Evolutionary conservation across 345 rosid species (phyloP).

Genomic region (Pistacia integerrima): DNA sequence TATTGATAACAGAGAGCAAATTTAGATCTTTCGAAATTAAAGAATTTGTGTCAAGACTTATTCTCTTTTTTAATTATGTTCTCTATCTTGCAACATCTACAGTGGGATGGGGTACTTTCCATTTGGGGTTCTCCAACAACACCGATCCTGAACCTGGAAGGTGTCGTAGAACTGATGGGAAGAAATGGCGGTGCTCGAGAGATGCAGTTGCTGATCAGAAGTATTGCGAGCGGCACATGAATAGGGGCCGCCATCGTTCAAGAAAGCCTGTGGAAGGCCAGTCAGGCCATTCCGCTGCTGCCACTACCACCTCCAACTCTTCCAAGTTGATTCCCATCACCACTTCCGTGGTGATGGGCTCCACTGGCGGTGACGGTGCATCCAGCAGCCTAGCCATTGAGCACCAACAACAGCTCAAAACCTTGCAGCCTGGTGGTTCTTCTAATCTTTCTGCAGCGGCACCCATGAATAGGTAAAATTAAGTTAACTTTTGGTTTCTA

Average conservation of each 20-base stretch:
- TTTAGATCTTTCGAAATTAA: not conserved
- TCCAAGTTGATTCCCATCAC: constrained; percentile 30
- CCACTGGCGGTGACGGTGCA: constrained; percentile 36
- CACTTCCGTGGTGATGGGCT: constrained; percentile 34
- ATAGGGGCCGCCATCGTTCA: constrained; percentile 99
- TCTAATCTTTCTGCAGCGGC: constrained; percentile 26
- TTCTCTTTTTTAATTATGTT: not conserved
- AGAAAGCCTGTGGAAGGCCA: constrained; percentile 99
- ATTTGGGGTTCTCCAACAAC: constrained; percentile 77
- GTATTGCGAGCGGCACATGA: constrained; percentile 96
- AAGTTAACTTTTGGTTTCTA: not conserved
- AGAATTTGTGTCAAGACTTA: not conserved
- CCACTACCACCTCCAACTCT: constrained; percentile 32
- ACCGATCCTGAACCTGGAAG: constrained; percentile 95
- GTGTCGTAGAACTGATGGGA: constrained; percentile 98
- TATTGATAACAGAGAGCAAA: not conserved
- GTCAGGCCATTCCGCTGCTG: constrained; percentile 69
- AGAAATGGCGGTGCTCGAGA: constrained; percentile 99
- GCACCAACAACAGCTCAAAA: constrained; percentile 51
- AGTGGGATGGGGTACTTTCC: constrained; percentile 86
- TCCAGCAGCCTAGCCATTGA: constrained; percentile 41
- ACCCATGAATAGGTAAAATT: constrained; percentile 35
- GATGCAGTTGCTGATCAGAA: constrained; percentile 93
- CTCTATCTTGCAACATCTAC: not conserved
- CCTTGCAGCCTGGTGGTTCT: constrained; percentile 41